Conservation (phyloP, 768 basidiomycete species). For the Collybiopsis confluens region DNA sequence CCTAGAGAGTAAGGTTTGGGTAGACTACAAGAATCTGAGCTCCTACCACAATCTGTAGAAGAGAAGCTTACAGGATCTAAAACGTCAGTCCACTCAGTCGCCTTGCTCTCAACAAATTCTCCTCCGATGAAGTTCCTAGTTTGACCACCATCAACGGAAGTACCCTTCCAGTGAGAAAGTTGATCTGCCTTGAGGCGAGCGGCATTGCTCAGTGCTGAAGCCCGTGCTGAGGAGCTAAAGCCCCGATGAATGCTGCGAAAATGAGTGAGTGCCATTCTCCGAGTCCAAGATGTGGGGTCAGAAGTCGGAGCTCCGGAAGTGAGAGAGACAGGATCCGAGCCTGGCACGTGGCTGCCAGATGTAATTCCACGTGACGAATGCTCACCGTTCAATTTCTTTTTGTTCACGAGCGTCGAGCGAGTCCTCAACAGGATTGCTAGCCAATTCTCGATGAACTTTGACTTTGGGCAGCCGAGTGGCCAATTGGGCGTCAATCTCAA, state of each 20-base stretch:
- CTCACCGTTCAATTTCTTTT: too few relatives aligned
- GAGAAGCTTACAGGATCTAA: constrained; percentile 72
- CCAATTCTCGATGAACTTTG: background rate
- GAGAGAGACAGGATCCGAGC: background rate
- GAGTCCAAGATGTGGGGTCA: too few relatives aligned
- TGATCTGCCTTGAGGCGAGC: constrained; percentile 64
- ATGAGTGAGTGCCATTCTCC: background rate
- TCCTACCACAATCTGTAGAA: background rate
- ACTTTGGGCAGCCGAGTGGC: too few relatives aligned
- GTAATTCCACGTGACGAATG: too few relatives aligned
- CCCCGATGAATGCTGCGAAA: constrained; percentile 11
- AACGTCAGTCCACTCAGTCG: constrained; percentile 79
- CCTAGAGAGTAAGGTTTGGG: constrained; percentile 80
- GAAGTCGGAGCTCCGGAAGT: too few relatives aligned
- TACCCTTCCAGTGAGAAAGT: constrained; percentile 84
- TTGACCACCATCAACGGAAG: constrained; percentile 76
- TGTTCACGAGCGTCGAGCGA: too few relatives aligned
- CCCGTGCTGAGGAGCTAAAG: constrained; percentile 43
- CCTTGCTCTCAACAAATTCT: constrained; percentile 79
- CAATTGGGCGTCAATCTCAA: too few relatives aligned
- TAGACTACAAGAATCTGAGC: constrained; percentile 51
- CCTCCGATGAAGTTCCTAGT: constrained; percentile 94
- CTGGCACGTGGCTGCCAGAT: too few relatives aligned
- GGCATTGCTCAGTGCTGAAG: constrained; percentile 44
- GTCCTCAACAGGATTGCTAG: too few relatives aligned